Percentiles rank a stretch among this genome's conserved stretches.
These are phyloP conservation scores for Magnaporthiopsis poae DNA, from an alignment of 2,329 filamentous ascomycete species.

Conservation along the genomic window DNA sequence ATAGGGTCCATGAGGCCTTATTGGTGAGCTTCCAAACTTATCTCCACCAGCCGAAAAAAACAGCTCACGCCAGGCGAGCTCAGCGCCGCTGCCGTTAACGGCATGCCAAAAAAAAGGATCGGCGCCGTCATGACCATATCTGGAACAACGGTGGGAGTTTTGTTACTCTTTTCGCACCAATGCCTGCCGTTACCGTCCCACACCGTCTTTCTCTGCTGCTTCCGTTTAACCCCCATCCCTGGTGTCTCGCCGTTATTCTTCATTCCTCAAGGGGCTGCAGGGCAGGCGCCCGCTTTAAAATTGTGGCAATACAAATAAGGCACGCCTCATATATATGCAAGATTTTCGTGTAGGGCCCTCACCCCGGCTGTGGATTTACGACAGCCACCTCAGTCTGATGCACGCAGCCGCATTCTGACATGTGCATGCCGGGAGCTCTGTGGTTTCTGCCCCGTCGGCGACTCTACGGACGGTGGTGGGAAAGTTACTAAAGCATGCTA, in stretches of 20 bases:
- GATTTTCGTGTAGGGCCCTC: background rate
- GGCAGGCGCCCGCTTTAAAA: background rate
- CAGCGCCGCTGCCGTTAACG: background rate
- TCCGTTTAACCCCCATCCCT: background rate
- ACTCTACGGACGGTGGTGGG: background rate
- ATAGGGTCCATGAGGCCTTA: no score
- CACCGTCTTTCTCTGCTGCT: background rate
- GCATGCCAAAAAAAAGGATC: background rate
- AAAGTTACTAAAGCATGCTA: background rate
- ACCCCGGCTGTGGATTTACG: background rate
- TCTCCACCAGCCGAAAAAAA: background rate
- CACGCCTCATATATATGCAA: background rate
- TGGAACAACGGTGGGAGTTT: background rate
- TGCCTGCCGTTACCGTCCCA: background rate
- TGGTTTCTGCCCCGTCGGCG: background rate
- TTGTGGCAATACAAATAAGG: background rate
- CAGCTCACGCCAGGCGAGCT: no score
- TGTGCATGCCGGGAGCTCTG: background rate
- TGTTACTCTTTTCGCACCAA: background rate
- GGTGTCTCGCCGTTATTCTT: background rate
- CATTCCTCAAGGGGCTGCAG: background rate
- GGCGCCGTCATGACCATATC: background rate
- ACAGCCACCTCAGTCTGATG: background rate
- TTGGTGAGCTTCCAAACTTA: background rate
- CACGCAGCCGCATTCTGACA: background rate